Evolutionary conservation across 1,284 basidiomycete genomes (phyloP), one percentile per base, ranked within the genome.

Genomic region (Sporisorium graminicola): DNA sequence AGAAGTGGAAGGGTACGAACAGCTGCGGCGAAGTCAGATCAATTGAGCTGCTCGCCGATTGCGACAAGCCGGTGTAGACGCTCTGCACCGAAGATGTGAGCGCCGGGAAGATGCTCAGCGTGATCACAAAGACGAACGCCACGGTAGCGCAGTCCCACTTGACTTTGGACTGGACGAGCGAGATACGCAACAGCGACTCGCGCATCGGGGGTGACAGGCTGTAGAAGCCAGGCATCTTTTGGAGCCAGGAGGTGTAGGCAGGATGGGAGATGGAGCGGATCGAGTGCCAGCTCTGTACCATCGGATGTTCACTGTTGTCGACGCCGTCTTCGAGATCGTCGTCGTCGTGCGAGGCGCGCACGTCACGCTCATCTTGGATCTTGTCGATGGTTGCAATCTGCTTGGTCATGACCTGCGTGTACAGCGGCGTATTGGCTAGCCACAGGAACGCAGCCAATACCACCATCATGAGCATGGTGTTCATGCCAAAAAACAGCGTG

Each of bases 1-100:
- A 53, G 35, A 82, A 82, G 67, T 83, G 82, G 59, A 77, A 72
- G 0, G 82, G 77, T 12, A 82, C 74, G 29, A 83, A 83, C 18
- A 82, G 61, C 63, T 82, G 77, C 13, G 80, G 77, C 24, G 75
- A 74, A 16, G 74, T 73, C 10, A 77, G 62, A 22, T 74, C 70
- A 31, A 72, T 18, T 20, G 69, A n/a, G 37, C 55, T 57, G 14
- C n/a, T 22, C 3, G 33, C 29, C 2, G 53, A 58, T 26, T 31
- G 46, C 8, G 59, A 58, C 7, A 60, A 44, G 18, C 55, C 58
- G 1, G 69, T 76, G 46, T 71, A 71, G 26, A 77, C 75, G 56
- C 71, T 74, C 67, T 78, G 73, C 26, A 83, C 77, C 20, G 79
- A 63, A 12, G 78, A 71, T 2, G 80, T 83, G 40, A 83, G 55